Base-by-base conservation (phyloP, 176 grass and related monocot genomes). In the Musa troglodytarum region DNA sequence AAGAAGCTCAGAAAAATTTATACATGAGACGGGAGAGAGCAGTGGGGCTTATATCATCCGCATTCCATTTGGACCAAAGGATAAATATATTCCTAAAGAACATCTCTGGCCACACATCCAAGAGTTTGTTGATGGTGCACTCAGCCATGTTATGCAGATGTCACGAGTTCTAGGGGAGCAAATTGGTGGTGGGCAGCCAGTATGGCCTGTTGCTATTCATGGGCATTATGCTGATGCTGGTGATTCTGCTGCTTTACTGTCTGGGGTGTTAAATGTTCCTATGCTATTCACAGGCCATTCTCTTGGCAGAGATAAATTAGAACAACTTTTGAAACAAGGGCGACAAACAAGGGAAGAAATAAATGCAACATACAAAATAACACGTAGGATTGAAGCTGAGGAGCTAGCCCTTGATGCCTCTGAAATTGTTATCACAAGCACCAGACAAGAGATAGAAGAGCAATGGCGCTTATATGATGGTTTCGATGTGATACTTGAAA, bases 221-320 rank as follows among this genome's bases (percentile, higher is more conserved):
- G 92, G 86, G 29, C 92, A 96, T 70, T 91, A 96, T 83, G 92
- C 92, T 51, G 92, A 96, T 85, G 92, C 92, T 54, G 88, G 92
- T n/a, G 88, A 91, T 61, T 90, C 77, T 83, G 82, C 92, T 81
- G 92, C 88, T 85, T 77, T 96, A 74, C 81, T 96, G 52, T 91
- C 88, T 80, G 92, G 92, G 19, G 88, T 84, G 69, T 84, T 91
- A 1, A 96, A 96, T 83, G 92, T 96, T 22, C 92, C 91, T 23
- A 96, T 96, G 92, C 77, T 96, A 26, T 87, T 96, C 57, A 96
- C 88, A 52, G 88, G 92, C 61, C 92, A 96, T 83, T 96, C 92
- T 65, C 86, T 96, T 54, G 92, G 92, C 34, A 91, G 86, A 80
- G 81, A 96, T 80, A 96, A 96, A 53, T 81, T 96, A 62, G 92